Evolutionary conservation across 1,284 basidiomycete genomes (phyloP).

Genomic region (Leccinum fallax): DNA sequence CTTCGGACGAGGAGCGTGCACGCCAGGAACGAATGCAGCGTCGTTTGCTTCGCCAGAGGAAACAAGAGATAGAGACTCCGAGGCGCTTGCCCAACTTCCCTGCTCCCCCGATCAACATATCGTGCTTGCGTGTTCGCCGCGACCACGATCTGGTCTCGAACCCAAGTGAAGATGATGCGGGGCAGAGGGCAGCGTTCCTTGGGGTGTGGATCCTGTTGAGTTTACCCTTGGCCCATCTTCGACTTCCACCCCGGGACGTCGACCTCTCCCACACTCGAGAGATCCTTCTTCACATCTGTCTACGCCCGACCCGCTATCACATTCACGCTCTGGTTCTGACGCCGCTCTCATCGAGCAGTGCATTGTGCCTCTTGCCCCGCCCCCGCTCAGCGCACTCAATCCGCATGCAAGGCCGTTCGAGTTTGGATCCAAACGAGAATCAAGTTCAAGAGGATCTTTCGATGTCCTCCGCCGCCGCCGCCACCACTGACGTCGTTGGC

Average conservation of each 20-base stretch:
- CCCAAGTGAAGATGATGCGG: no score
- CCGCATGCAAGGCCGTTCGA: slow-evolving; percentile 81
- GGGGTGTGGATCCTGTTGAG: slow-evolving; percentile 29
- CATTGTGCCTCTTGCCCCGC: slow-evolving; percentile 1
- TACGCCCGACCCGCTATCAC: slow-evolving; percentile 59
- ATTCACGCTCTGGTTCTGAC: slow-evolving; percentile 58
- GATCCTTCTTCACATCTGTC: slow-evolving; percentile 62
- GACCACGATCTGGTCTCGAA: no score
- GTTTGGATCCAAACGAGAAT: slow-evolving; percentile 50
- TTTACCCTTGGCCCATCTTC: slow-evolving; percentile 40
- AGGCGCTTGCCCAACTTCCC: slow-evolving; percentile 72
- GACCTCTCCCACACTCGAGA: slow-evolving; percentile 66
- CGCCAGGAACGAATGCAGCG: slow-evolving; percentile 65
- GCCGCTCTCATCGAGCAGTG: slow-evolving; percentile 22
- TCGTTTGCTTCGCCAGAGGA: slow-evolving; percentile 53
- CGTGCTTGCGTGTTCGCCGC: no score
- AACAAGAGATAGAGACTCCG: slow-evolving; percentile 51
- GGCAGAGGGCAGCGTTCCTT: no score
- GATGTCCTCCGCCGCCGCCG: slow-evolving; percentile 21
- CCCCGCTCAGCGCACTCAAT: slow-evolving; percentile 53
- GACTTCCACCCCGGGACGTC: slow-evolving; percentile 39
- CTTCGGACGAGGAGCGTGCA: slow-evolving; percentile 81
- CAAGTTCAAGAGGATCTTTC: slow-evolving; percentile 38
- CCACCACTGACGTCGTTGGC: slow-evolving; percentile 40
- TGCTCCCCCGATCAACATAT: no score